Conservation (phyloP, 192 early-diverging fungal species). For the Entomortierella beljakovae region DNA sequence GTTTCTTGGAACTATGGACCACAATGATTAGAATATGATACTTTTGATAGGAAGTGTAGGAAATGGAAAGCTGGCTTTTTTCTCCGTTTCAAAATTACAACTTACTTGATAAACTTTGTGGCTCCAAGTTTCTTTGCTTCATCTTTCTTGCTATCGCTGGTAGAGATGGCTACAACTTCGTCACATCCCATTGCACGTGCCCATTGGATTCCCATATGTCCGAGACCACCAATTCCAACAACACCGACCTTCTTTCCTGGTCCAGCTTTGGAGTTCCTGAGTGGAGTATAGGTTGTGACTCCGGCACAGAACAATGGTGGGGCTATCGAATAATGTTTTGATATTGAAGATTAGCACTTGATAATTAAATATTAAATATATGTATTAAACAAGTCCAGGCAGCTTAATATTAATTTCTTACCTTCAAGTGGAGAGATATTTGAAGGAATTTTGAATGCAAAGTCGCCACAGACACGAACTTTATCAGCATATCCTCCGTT, state of each 20-base stretch:
- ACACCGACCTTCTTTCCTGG: constrained; percentile 64
- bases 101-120: constrained; percentile 59
- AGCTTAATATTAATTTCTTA: too few relatives aligned
- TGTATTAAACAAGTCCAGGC: too few relatives aligned
- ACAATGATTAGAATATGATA: not conserved
- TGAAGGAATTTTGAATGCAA: constrained; percentile 71
- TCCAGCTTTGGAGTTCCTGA: constrained; percentile 59
- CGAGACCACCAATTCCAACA: constrained; percentile 77
- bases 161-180: constrained; percentile 65
- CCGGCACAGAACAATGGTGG: constrained; percentile 89
- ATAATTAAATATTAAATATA: not conserved
- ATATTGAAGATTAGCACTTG: too few relatives aligned
- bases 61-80: too few relatives aligned
- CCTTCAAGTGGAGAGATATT: constrained; percentile 58
- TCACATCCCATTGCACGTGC: constrained; percentile 61
- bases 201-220: constrained; percentile 76
- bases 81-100: too few relatives aligned
- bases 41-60: too few relatives aligned
- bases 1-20: constrained; percentile 44
- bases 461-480: constrained; percentile 67
- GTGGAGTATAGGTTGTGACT: constrained; percentile 71
- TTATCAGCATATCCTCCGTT: constrained; percentile 61
- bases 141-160: constrained; percentile 58
- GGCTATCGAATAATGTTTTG: constrained; percentile 17
- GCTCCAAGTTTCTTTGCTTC: constrained; percentile 70